Evolutionary conservation across 495 filamentous ascomycete species (phyloP).

Genomic region (Neurospora intermedia): DNA sequence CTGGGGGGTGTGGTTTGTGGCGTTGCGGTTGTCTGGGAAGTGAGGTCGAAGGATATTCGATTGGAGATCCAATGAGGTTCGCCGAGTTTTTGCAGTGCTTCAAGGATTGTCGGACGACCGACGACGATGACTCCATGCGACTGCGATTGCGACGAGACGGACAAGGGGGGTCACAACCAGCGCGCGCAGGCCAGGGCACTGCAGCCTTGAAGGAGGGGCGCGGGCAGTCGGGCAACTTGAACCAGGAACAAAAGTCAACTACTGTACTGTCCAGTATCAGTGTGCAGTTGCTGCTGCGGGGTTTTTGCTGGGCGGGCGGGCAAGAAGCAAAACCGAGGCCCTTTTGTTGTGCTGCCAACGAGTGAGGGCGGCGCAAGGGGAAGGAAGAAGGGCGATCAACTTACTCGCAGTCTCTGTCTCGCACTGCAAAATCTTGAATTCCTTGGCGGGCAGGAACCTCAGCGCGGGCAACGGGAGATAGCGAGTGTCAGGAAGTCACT

Average conservation of each 20-base stretch:
- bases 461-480: neutral
- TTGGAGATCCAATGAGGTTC: neutral
- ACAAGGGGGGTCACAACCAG: neutral
- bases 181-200: neutral
- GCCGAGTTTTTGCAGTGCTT: neutral
- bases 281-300: constrained; percentile 1
- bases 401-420: no score
- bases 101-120: neutral
- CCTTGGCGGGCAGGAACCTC: neutral
- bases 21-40: neutral
- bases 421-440: neutral
- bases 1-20: neutral
- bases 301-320: neutral
- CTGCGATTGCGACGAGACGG: neutral
- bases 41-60: neutral
- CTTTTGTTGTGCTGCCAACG: neutral
- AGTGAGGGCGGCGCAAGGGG: neutral
- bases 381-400: neutral
- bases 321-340: neutral
- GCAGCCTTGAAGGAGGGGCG: no score
- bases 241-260: no score
- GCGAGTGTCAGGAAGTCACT: neutral
- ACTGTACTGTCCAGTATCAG: no score
- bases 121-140: neutral
- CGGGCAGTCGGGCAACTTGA: no score